A percentile compares a stretch with the other conserved stretches of the same genome.
Evolutionary conservation across 352 stramenopile species (phyloP).

Genomic region (Pythium aristosporum): DNA sequence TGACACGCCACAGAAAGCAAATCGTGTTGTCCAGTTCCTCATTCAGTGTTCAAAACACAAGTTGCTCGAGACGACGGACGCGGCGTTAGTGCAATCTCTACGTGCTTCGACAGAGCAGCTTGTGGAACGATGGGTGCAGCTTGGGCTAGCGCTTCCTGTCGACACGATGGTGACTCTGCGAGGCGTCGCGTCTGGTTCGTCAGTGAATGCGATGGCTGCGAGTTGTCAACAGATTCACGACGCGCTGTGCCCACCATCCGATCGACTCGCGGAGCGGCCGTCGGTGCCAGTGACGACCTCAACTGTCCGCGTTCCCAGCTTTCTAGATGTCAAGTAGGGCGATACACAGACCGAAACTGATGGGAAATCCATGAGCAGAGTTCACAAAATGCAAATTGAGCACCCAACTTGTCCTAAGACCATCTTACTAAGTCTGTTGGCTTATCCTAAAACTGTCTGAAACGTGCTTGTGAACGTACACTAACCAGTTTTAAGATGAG

Average conservation of each 20-base stretch:
- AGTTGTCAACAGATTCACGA: constrained; percentile 11
- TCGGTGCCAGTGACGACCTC: not conserved
- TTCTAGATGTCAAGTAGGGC: not conserved
- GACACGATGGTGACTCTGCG: constrained; percentile 9
- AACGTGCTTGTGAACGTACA: too few species aligned
- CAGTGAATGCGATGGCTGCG: not conserved
- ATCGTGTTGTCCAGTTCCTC: constrained; percentile 10
- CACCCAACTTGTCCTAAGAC: too few species aligned
- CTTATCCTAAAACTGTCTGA: too few species aligned
- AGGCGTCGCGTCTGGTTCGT: not conserved
- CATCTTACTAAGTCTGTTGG: too few species aligned
- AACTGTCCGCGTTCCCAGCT: not conserved
- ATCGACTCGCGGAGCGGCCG: not conserved
- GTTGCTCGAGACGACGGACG: not conserved
- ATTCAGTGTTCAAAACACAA: constrained; percentile 5
- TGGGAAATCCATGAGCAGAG: not conserved
- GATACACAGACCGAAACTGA: not conserved
- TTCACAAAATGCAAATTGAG: too few species aligned
- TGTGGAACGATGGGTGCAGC: constrained; percentile 5
- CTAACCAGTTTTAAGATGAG: too few species aligned
- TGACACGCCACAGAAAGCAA: constrained; percentile 6
- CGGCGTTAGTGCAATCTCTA: not conserved
- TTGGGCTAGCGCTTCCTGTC: not conserved
- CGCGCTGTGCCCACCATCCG: not conserved
- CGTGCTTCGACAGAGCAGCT: not conserved